These are phyloP conservation scores for Eucalyptus victrix DNA, from an alignment of 345 rosid genomes.

Conservation along the genomic window DNA sequence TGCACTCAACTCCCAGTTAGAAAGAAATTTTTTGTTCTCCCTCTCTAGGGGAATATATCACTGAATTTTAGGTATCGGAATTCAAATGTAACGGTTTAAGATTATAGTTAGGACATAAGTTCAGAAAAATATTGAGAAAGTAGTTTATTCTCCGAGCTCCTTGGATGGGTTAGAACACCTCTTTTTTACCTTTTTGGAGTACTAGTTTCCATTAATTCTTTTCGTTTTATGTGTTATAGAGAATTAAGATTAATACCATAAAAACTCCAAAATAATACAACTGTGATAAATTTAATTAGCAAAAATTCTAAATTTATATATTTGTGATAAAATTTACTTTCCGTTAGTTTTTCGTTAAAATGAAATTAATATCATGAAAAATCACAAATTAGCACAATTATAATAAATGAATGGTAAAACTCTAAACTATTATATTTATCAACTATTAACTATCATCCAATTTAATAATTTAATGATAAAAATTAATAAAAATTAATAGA, in stretches of 20 bases:
- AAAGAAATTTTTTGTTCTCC: too few species aligned
- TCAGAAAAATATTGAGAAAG: not conserved
- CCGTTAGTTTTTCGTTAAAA: accelerated
- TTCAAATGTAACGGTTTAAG: too few species aligned
- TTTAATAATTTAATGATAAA: accelerated
- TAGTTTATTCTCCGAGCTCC: not conserved
- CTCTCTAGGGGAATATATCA: too few species aligned
- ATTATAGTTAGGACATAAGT: not conserved
- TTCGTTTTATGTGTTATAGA: too few species aligned
- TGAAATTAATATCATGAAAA: accelerated
- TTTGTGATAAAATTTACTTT: accelerated
- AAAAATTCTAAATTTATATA: accelerated
- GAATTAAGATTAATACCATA: too few species aligned
- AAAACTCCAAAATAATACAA: accelerated
- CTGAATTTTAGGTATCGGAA: accelerated
- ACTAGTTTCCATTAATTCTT: too few species aligned
- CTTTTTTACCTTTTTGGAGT: too few species aligned
- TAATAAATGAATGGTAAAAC: accelerated
- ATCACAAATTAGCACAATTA: accelerated
- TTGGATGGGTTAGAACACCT: too few species aligned
- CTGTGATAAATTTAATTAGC: accelerated
- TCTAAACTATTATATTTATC: too few species aligned
- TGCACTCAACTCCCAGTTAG: too few species aligned
- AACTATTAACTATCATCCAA: too few species aligned
- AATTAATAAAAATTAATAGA: too few species aligned